Conservation (phyloP, 306 rosid species). For the apple (Malus domestica) region ASM211411v1 NC_041804.1:13635501-13636000, state of each 20-base stretch:
- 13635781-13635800: constrained; percentile 6
- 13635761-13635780: constrained; percentile 13
- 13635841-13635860: constrained; percentile 19
- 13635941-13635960: constrained; percentile 74
- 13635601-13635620: neutral
- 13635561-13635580: constrained; percentile 12
- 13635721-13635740: constrained; percentile 3
- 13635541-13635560: constrained; percentile 50
- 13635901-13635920: constrained; percentile 88
- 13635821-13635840: constrained; percentile 30
- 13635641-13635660: neutral
- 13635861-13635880: constrained; percentile 40
- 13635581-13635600: neutral
- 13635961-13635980: constrained; percentile 65
- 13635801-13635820: constrained; percentile 40
- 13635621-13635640: neutral
- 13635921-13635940: constrained; percentile 81
- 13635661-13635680: neutral
- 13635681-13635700: neutral
- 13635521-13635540: neutral
- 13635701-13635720: neutral
- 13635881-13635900: constrained; percentile 91
- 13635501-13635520: neutral
- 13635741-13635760: constrained; percentile 38
- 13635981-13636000: constrained; percentile 40